phyloP scores from a whole-genome alignment of 129 eudicot genomes.

The Flaveria ramosissima region DNA sequence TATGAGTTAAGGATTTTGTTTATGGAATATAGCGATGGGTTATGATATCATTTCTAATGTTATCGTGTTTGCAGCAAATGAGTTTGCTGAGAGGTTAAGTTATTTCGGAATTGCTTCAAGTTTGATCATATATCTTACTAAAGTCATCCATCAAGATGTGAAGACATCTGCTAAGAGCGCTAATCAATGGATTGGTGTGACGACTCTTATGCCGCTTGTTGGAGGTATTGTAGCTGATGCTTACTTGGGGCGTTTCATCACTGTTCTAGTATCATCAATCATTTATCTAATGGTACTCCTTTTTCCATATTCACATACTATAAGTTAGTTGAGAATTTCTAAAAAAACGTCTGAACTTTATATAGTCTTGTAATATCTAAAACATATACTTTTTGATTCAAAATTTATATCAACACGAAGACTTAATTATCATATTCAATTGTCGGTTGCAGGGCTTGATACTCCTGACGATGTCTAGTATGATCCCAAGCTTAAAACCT shows the following conservation, averaged over 20 bases:
- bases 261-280: constrained; percentile 57
- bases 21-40: background rate
- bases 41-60: background rate
- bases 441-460: constrained; percentile 55
- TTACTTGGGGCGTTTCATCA: constrained; percentile 72
- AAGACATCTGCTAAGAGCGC: constrained; percentile 75
- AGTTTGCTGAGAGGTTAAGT: constrained; percentile 83
- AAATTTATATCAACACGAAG: background rate
- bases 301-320: background rate
- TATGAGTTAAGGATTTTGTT: background rate
- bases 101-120: constrained; percentile 82
- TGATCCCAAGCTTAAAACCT: constrained; percentile 66
- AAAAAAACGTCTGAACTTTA: background rate
- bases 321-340: background rate
- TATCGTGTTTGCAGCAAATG: constrained; percentile 55
- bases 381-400: background rate
- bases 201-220: constrained; percentile 73
- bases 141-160: constrained; percentile 69
- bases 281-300: constrained; percentile 59
- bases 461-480: constrained; percentile 64
- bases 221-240: constrained; percentile 91
- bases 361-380: background rate
- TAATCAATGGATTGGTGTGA: constrained; percentile 73
- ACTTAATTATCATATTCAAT: background rate
- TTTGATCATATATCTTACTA: constrained; percentile 73